Evolutionary conservation across 1,284 basidiomycete species (phyloP).

Genomic region (Trichosporon asahii): DNA sequence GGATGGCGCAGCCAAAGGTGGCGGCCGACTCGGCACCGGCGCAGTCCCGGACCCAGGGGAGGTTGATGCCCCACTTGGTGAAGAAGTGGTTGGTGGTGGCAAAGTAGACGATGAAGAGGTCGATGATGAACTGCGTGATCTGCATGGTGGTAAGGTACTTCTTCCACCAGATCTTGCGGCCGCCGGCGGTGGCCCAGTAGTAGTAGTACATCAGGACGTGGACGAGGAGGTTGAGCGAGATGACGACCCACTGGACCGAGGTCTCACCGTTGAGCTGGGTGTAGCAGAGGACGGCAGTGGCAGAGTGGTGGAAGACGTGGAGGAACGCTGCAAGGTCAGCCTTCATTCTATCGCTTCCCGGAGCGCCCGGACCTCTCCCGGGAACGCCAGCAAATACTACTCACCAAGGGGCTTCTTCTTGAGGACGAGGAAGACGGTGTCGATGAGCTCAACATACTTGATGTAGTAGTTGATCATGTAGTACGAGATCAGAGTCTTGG

Average conservation of each 20-base stretch:
- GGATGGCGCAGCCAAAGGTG: constrained; percentile 78
- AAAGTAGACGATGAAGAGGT: constrained; percentile 84
- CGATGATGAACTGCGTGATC: constrained; percentile 90
- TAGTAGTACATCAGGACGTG: constrained; percentile 99
- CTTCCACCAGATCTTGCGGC: constrained; percentile 98
- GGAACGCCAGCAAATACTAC: constrained; percentile 32
- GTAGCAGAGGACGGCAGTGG: constrained; percentile 93
- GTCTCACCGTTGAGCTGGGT: constrained; percentile 90
- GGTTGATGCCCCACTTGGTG: constrained; percentile 59
- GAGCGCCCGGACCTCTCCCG: background rate
- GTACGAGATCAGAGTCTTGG: constrained; percentile 82
- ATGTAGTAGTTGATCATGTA: constrained; percentile 99
- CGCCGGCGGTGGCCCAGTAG: constrained; percentile 93
- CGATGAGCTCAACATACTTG: constrained; percentile 89
- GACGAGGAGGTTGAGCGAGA: constrained; percentile 85
- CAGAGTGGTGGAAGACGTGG: constrained; percentile 98
- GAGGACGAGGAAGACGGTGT: constrained; percentile 94
- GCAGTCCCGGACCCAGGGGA: constrained; percentile 75
- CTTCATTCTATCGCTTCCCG: background rate
- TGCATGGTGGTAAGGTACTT: constrained; percentile 93
- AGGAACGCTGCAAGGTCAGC: constrained; percentile 67
- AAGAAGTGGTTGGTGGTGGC: constrained; percentile 85
- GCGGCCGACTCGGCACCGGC: constrained; percentile 86
- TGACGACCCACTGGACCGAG: constrained; percentile 94
- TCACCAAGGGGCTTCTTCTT: constrained; percentile 95